Base-by-base conservation (phyloP, 1,139 yeast species). In the Debaryomyces singareniensis region DNA sequence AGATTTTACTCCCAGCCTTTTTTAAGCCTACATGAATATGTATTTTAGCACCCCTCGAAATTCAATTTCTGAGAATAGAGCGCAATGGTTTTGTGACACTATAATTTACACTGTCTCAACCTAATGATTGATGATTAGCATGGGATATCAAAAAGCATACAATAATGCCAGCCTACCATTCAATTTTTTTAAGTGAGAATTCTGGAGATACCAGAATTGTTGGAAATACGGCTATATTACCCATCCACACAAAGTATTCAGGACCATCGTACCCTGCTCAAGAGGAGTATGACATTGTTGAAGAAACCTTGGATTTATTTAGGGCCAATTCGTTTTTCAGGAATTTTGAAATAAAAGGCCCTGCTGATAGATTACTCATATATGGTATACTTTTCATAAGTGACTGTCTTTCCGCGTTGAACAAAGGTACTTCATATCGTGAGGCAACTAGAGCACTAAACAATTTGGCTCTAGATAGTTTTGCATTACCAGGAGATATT, bases 241-340 rank as follows among this genome's bases (percentile, higher is more conserved):
- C 98, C 21, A 66, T 91, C 39, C 79, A 78, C 47, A 81, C 97
- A 24, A 76, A 74, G 44, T 82, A 75, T 55, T 71, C 95, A 42
- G 98, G 98, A 4, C 97, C 98, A 4, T 80, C 96, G 1, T 86
- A 79, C 53, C 94, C 94, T 5, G 75, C 87, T 5, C 68, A 71
- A 35, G 74, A 76, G 16, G 95, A 84, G 45, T 89, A 87, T 55
- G 99, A 91, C 56, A 84, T 91, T 36, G 71, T 84, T 35, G 98
- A 91, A 51, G 99, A 91, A 57, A 72, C 80, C 16, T 62, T 91
- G 36, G 98, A 91, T 57, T 69, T 91, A 36, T 91, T 91, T 58
- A 71, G 98, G 43, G 96, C 97, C 47, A 91, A 91, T 58, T 84
- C 96, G 5, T 89, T 91, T 60, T 91, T 93, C 71, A 82, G 85